phyloP scores from a whole-genome alignment of 768 basidiomycete species.

The Mycena venus region DNA sequence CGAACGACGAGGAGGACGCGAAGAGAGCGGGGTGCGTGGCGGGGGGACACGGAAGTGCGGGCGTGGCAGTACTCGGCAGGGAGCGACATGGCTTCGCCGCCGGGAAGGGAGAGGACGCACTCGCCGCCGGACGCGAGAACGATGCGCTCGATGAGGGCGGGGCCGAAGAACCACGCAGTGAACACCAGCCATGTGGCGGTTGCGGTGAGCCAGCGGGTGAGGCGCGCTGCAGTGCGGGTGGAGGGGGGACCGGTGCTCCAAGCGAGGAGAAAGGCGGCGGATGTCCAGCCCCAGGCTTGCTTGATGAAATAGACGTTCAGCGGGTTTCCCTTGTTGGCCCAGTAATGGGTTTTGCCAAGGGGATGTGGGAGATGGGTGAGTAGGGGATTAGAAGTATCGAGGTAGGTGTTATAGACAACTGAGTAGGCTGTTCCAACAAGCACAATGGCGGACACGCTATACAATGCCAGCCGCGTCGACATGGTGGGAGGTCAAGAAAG shows the following conservation, averaged over 20 bases:
- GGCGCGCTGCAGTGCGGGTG: conserved; percentile 55
- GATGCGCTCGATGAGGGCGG: conserved; percentile 78
- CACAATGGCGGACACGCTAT: conserved; percentile 60
- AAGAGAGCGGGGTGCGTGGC: conserved; percentile 77
- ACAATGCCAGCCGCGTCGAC: conserved; percentile 48
- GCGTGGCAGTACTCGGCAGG: conserved; percentile 71
- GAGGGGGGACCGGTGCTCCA: conserved; percentile 69
- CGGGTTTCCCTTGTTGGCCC: conserved; percentile 84
- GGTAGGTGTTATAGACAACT: conserved; percentile 72
- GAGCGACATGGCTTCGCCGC: conserved; percentile 65
- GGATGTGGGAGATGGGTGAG: conserved; percentile 79
- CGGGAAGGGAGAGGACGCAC: conserved; percentile 77
- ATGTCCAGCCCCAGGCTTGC: conserved; percentile 92
- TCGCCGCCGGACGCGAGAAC: conserved; percentile 78
- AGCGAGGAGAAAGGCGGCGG: conserved; percentile 70
- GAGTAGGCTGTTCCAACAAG: conserved; percentile 77
- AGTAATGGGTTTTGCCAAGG: conserved; percentile 73
- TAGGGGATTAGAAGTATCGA: conserved; percentile 88
- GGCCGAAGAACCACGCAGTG: conserved; percentile 92
- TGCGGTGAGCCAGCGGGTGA: conserved; percentile 68
- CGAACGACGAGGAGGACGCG: conserved; percentile 49
- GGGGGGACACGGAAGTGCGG: conserved; percentile 64
- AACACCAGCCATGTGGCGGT: conserved; percentile 81
- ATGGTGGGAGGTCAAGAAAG: conserved; percentile 8
- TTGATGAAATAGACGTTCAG: conserved; percentile 94